Base-by-base conservation (phyloP, 805 yeast genomes). In the Cyberlindnera xishuangbannaensis region DNA sequence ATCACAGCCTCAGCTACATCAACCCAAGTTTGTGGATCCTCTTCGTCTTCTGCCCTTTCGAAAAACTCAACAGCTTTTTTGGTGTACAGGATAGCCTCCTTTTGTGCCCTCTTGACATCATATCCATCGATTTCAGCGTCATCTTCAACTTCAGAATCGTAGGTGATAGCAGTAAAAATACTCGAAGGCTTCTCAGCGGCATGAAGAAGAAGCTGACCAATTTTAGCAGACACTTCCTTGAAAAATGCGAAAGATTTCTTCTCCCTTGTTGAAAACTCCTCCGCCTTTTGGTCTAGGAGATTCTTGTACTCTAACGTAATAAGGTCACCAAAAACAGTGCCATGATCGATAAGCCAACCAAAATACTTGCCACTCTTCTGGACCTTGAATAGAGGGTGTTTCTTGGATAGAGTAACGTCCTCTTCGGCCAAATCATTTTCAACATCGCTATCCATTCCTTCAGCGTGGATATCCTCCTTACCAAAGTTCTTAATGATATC, bases 1-100 rank as follows among this genome's bases (percentile, higher is more conserved):
- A 90, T 84, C 49, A 75, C 65, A 1, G 95, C 88, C 56, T 90
- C 97, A 1, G 96, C 95, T 28, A 83, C 69, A 50, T 76, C 73
- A 10, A 79, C 95, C 84, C 90, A 82, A 5, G 82, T 67, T 38
- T 78, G 80, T 0, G 95, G 94, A 25, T 81, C 85, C 28, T 78
- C 83, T 14, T 74, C 77, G 31, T 76, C 76, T 53, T 78, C 73
- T 1, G 87, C 80, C 34, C 64, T 59, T 34, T 64, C 58, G 34
- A 87, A 62, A 48, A 73, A 72, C 24, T 64, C 60, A 17, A 83
- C 62, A 0, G 94, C 94, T 14, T 56, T 59, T 8, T 55, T 46
- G 9, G 77, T 70, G 22, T 67, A 56, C 2, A 62, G 58, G 24
- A 69, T 59, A 1, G 84, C 76, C 26, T 64, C 63, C 15, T 51